Evolutionary conservation across 805 yeast genomes (phyloP), one percentile per base, ranked within the genome.

Genomic region (Zygotorulaspora chibaensis): DNA sequence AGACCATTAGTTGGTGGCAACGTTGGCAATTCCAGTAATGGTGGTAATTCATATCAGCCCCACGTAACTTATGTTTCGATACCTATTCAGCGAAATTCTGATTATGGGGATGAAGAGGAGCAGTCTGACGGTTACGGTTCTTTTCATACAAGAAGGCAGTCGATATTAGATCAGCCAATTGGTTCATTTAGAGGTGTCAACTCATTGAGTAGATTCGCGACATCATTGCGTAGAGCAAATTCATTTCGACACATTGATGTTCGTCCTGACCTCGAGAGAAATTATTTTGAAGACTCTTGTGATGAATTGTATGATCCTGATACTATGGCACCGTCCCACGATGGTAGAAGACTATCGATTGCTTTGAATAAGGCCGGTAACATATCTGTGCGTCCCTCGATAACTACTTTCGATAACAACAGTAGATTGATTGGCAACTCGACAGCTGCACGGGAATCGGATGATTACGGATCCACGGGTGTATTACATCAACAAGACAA

Each of bases 151-250:
- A 61, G 75, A 51, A 56, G 72, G 29, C 66, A 64, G 35, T 70
- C 75, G 1, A 55, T 72, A 15, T 58, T 74, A 16, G 70, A 72
- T 48, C 67, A 70, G 35, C 76, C 79, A 26, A 66, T 77, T 20
- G 83, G 83, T 2, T 80, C 84, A 15, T 80, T 79, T 59, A 73
- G 73, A 57, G 84, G 87, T 38, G 71, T 71, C 17, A 84, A 84
- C 65, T 84, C 93, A 1, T 62, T 87, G 35, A 80, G 83, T 47
- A 80, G 85, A 45, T 87, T 87, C 66, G 95, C 95, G 1, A 79
- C 86, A 11, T 87, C 95, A 0, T 80, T 75, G 58, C 76, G 80
- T 33, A 75, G 96, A 61, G 93, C 95, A 1, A 91, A 86, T 61
- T 79, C 88, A 2, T 79, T 84, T 53, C 77, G 73, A 55, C 76